Conservation (phyloP, 306 rosid genomes). For the Quercus alba region DNA sequence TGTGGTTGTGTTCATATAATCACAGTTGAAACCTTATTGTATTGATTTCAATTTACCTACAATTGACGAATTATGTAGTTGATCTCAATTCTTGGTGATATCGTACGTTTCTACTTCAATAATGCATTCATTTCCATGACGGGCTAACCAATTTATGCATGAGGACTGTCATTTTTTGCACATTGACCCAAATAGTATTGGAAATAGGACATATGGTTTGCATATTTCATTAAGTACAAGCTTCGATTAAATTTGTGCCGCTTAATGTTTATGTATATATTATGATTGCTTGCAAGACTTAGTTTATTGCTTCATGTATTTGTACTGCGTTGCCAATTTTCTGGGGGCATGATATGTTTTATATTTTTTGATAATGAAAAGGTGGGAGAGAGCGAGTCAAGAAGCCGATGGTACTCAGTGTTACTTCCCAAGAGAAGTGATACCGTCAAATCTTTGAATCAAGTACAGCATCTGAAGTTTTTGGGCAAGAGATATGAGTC, state of each 20-base stretch:
- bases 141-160: too few relatives aligned
- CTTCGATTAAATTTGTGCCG: neutral
- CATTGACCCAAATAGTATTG: too few relatives aligned
- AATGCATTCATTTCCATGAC: too few relatives aligned
- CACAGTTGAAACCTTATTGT: neutral
- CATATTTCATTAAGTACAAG: too few relatives aligned
- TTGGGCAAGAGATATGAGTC: conserved; percentile 67
- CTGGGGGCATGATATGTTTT: neutral
- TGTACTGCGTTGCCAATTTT: neutral
- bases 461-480: conserved; percentile 24
- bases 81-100: neutral
- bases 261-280: too few relatives aligned
- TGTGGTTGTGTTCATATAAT: neutral
- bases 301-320: neutral
- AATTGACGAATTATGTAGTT: neutral
- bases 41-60: neutral
- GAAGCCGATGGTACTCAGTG: conserved; percentile 55
- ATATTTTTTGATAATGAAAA: conserved; percentile 15
- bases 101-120: too few relatives aligned
- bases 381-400: conserved; percentile 52
- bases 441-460: conserved; percentile 21
- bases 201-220: too few relatives aligned
- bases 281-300: neutral
- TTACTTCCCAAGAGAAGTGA: conserved; percentile 34
- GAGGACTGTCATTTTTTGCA: too few relatives aligned